These are phyloP conservation scores for Magnaporthiopsis rhizophila DNA, from an alignment of 2,329 filamentous ascomycete species.

Conservation along the genomic window DNA sequence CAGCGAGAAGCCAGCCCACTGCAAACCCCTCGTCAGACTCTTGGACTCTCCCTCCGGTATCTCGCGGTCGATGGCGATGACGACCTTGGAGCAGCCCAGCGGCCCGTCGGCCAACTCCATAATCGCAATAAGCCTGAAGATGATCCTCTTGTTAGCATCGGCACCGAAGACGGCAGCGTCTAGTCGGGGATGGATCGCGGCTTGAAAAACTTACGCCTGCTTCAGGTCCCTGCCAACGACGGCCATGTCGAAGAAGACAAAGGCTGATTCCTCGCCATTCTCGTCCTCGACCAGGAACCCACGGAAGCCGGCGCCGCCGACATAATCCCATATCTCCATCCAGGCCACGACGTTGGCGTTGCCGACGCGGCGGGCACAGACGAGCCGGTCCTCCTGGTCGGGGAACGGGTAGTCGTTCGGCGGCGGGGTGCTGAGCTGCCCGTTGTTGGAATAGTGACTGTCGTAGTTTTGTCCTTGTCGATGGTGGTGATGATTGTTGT, in stretches of 20 bases:
- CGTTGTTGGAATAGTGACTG: constrained; percentile 13
- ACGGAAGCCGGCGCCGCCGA: constrained; percentile 73
- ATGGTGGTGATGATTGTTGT: constrained; percentile 23
- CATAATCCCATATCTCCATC: constrained; percentile 80
- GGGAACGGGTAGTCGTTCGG: constrained; percentile 29
- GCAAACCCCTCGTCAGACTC: constrained; percentile 69
- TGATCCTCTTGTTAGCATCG: constrained; percentile 10
- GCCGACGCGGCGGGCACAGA: constrained; percentile 11
- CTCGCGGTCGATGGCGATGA: constrained; percentile 72
- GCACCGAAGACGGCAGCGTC: not conserved
- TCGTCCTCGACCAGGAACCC: constrained; percentile 68
- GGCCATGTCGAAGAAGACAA: constrained; percentile 75
- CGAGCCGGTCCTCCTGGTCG: constrained; percentile 20
- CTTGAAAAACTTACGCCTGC: constrained; percentile 60
- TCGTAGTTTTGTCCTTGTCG: constrained; percentile 13
- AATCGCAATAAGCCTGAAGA: constrained; percentile 70
- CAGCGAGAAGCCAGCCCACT: constrained; percentile 89
- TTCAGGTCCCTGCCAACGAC: constrained; percentile 72
- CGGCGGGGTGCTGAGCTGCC: constrained; percentile 34
- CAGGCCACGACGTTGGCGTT: constrained; percentile 46
- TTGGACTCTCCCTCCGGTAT: constrained; percentile 55
- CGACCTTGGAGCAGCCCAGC: constrained; percentile 67
- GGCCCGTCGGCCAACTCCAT: constrained; percentile 78
- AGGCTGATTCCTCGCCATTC: constrained; percentile 58
- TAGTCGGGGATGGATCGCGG: no score